These are phyloP conservation scores for Barbarea vulgaris DNA, from an alignment of 345 rosid species.

Conservation along the genomic window DNA sequence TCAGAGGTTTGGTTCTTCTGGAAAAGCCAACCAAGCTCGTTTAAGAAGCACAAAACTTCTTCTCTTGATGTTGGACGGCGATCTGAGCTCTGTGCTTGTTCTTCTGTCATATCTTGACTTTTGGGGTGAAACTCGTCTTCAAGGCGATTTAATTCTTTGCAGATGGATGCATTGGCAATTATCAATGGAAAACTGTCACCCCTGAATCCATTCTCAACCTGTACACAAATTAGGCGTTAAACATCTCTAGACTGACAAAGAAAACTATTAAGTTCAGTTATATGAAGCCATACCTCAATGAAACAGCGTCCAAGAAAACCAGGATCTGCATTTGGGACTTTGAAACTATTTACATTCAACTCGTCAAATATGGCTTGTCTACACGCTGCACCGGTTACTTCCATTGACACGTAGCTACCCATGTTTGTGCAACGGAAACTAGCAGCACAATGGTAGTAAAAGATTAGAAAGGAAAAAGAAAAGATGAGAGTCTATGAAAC, in stretches of 20 bases:
- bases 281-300: slow-evolving; percentile 64
- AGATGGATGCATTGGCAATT: slow-evolving; percentile 74
- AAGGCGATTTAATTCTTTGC: slow-evolving; percentile 74
- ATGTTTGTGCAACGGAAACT: slow-evolving; percentile 66
- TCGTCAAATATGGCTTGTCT: slow-evolving; percentile 53
- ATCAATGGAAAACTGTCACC: slow-evolving; percentile 84
- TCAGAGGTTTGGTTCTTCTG: slow-evolving; percentile 53
- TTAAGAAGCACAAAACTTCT: slow-evolving; percentile 70
- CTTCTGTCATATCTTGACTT: slow-evolving; percentile 47
- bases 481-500: not conserved
- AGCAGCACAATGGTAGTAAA: slow-evolving; percentile 16
- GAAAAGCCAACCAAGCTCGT: slow-evolving; percentile 96
- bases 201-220: slow-evolving; percentile 91
- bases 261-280: not conserved
- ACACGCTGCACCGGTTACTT: slow-evolving; percentile 43
- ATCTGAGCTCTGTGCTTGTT: slow-evolving; percentile 44
- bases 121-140: slow-evolving; percentile 65
- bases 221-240: slow-evolving; percentile 33
- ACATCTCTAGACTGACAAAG: not conserved
- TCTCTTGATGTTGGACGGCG: slow-evolving; percentile 57
- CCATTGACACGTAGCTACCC: slow-evolving; percentile 69
- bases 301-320: slow-evolving; percentile 71
- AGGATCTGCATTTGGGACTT: slow-evolving; percentile 46
- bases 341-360: slow-evolving; percentile 55
- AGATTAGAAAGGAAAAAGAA: slow-evolving; percentile 22